Base-by-base conservation (phyloP, 331 rosid genomes). In the Rhamnella rubrinervis region DNA sequence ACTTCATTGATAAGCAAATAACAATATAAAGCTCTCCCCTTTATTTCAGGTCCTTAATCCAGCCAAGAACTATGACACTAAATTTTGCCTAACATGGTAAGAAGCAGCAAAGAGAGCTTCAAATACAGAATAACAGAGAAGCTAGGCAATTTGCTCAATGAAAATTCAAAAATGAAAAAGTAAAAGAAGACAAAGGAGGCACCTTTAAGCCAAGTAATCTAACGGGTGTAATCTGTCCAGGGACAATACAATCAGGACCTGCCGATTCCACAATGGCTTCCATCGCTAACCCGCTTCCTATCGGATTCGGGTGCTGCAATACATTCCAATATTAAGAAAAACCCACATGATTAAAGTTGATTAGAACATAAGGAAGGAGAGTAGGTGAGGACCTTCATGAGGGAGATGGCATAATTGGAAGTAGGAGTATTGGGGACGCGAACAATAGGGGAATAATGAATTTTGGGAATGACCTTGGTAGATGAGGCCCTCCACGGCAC, bases 161-260 rank as follows among this genome's bases (percentile, higher is more conserved):
- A 16, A 12, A 20, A 16, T 19, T 15, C 44, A 6, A 31, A 41
- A n/a, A 18, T 15, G 23, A 7, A 18, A 66, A 63, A 7, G 18
- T 40, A 16, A 8, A 44, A 1, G 19, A n/a, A 62, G 44, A 41
- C 50, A 66, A n/a, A 19, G 55, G 56, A 17, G 49, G 18, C 26
- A 93, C 98, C 98, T 93, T 91, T 46, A 93, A 75, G 61, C 98
- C 98, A 67, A 93, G 97, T 56, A 90, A 25, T 67, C 75, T 84
- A 77, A 90, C 2, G 41, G 98, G 98, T 26, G 77, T 37, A 8
- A 46, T 55, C 70, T 85, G 95, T 37, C 98, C 98, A 0, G 98
- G 98, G 41, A 93, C 91, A 61, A 89, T 72, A 66, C 98, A 93
- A 7, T 93, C 98, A 60, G 97, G 96, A n/a, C 98, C 98, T 12